These are phyloP conservation scores for Barbatosphaeria neglecta DNA, from an alignment of 495 filamentous ascomycete genomes.

Conservation along the genomic window DNA sequence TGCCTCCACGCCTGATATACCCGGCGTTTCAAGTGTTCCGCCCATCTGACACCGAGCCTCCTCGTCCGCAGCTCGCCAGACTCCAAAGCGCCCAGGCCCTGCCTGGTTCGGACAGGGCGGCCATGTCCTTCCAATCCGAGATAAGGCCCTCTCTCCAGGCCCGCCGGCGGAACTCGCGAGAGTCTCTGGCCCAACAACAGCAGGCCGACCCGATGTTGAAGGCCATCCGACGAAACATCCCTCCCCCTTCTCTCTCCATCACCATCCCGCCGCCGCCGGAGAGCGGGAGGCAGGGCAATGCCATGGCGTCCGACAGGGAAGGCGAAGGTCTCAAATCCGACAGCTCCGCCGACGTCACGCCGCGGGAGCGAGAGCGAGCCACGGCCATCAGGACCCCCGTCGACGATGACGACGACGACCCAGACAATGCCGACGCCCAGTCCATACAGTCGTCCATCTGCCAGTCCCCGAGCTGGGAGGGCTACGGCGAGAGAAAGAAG, in stretches of 20 bases:
- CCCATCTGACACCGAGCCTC: not conserved
- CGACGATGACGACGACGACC: constrained; percentile 17
- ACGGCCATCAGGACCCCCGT: constrained; percentile 28
- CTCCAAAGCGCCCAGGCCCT: not conserved
- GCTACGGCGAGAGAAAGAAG: constrained; percentile 35
- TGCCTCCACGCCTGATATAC: too few species aligned
- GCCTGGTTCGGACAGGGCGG: not conserved
- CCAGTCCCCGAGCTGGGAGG: constrained; percentile 45
- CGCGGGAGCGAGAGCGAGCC: constrained; percentile 22
- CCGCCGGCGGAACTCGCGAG: constrained; percentile 9
- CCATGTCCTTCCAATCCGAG: not conserved
- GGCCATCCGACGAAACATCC: constrained; percentile 23
- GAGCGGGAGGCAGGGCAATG: not conserved
- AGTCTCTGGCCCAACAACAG: constrained; percentile 6
- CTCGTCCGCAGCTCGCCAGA: constrained; percentile 1
- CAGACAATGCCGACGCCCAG: constrained; percentile 21
- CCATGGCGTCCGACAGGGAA: not conserved
- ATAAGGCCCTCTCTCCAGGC: constrained; percentile 8
- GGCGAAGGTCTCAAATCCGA: not conserved
- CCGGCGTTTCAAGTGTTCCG: not conserved
- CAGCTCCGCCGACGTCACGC: constrained; percentile 4
- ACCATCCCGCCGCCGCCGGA: constrained; percentile 24
- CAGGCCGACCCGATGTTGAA: constrained; percentile 28
- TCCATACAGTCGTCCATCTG: constrained; percentile 43
- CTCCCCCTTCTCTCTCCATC: constrained; percentile 28